Evolutionary conservation across 768 basidiomycete genomes (phyloP), one percentile per base, ranked within the genome.

Genomic region (Kockovaella imperatae): DNA sequence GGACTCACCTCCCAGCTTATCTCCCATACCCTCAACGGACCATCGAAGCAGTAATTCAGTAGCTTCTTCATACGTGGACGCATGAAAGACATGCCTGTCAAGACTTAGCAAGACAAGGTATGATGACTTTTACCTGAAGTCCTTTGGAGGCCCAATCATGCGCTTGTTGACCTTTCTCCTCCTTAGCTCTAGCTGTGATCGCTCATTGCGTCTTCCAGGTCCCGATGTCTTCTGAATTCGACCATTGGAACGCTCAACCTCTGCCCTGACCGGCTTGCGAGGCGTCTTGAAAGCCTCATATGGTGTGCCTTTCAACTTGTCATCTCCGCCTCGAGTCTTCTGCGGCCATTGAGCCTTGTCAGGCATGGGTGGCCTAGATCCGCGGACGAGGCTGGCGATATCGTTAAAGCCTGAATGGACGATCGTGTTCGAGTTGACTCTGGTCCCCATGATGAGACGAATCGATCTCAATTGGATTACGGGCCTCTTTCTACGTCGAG

Each of bases 1-100:
- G 10, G 25, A 57, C 69, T 42, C 38, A 70, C 71, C 68, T 2
- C 69, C 68, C 0, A 72, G 48, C 46, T 72, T 72, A 11, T 59
- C 52, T 6, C 60, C 65, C 10, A 71, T 54, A 6, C 69, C 69
- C 42, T 71, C 67, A 4, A 62, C 50, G 1, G 63, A 60, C 69
- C 69, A 71, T 31, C 69, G 45, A 24, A 71, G 57, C 28, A 71
- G 53, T 17, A 71, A 45, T 32, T 69, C 68, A 6, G 60, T 61
- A 4, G 69, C 69, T 39, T 71, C 67, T 35, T 71, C 67, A n/a
- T 45, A 62, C 5, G 63, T 60, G 4, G 59, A 56, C 3, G 69
- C 67, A 35, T 68, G 67, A 30, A 67, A 65, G 29, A 68, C 54
- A 45, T 71, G 69, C 38, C 69, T 71, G 31, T 4, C 18, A 13